Conservation (phyloP, 768 basidiomycete genomes). For the Ramaria sp. region DNA sequence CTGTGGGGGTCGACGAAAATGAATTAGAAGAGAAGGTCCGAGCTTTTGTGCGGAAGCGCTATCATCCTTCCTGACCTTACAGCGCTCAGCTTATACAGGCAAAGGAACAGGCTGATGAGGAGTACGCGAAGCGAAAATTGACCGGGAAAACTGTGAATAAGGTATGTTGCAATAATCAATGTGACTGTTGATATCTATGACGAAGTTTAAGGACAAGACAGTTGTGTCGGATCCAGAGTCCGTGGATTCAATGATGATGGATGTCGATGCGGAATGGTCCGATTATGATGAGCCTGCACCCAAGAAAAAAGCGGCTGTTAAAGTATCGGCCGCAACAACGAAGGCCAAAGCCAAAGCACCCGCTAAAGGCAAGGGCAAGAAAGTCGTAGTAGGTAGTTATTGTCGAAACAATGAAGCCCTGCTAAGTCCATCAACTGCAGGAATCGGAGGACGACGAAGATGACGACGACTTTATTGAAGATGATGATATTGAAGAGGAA, state of each 20-base stretch:
- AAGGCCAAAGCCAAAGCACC: slow-evolving; percentile 25
- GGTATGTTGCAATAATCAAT: slow-evolving; percentile 19
- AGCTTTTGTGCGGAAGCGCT: slow-evolving; percentile 6
- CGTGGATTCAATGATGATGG: slow-evolving; percentile 69
- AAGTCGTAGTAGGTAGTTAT: slow-evolving; percentile 25
- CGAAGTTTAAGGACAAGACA: slow-evolving; percentile 35
- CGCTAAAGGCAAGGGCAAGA: slow-evolving; percentile 44
- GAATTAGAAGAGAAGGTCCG: slow-evolving; percentile 64
- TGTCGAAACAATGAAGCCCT: slow-evolving; percentile 30
- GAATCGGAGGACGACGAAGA: slow-evolving; percentile 34
- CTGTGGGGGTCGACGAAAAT: slow-evolving; percentile 59
- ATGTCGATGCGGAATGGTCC: slow-evolving; percentile 46
- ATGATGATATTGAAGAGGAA: slow-evolving; percentile 40
- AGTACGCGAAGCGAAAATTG: slow-evolving; percentile 9
- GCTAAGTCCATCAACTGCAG: slow-evolving; percentile 2
- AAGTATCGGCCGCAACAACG: slow-evolving; percentile 22
- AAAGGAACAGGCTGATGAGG: slow-evolving; percentile 43
- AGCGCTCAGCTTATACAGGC: slow-evolving; percentile 48
- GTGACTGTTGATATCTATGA: neutral
- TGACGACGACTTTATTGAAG: slow-evolving; percentile 38
- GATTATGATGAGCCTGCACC: slow-evolving; percentile 35
- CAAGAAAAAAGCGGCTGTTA: slow-evolving; percentile 22
- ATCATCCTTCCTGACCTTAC: neutral
- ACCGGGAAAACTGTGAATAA: slow-evolving; percentile 31
- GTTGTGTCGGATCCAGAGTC: slow-evolving; percentile 43